Base-by-base conservation (phyloP, 768 basidiomycete genomes). In the Galerina marginata region DNA sequence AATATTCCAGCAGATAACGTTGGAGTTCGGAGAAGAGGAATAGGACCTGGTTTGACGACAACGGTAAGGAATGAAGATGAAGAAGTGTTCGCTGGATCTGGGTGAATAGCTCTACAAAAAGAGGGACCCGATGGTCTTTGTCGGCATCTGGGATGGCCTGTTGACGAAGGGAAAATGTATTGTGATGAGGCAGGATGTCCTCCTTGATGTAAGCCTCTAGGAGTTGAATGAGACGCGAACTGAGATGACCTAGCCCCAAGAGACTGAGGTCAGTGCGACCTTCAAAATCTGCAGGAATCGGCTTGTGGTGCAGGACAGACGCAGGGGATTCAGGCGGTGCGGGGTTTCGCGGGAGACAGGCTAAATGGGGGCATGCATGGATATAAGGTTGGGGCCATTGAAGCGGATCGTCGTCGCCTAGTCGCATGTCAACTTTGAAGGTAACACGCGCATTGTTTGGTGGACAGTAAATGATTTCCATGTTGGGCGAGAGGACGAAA, bases 401-500 rank as follows among this genome's bases (percentile, higher is more conserved):
- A 6, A 58, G n/a, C 6, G 36, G 46, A 37, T 62, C 56, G 37
- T 58, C 45, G 3, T 54, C 45, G 7, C 51, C 61, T 15, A 46
- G 38, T 29, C 61, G 40, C 15, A 9, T 23, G 33, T 62, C 54
- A 9, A 10, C 23, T 50, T 50, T 56, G 20, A 37, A 51, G 2
- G 54, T 50, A 23, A 56, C 37, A 5, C 14, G 25, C 16, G 40
- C 9, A 6, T 29, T 20, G 9, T 7, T 25, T 4, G 61, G 44
- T 9, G 61, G 64, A 4, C 38, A 40, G 37, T 29, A 58, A 4
- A 65, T 55, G 20, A 40, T n/a, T 4, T 62, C 58, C 57, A 59
- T 59, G 54, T 65, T 65, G 4, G 64, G 61, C 1, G 46, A 56
- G 23, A 54, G 50, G 29, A 62, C 51, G 39, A 65, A 65, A 36